Conservation (phyloP, 345 rosid species). For the Linum trigynum region DNA sequence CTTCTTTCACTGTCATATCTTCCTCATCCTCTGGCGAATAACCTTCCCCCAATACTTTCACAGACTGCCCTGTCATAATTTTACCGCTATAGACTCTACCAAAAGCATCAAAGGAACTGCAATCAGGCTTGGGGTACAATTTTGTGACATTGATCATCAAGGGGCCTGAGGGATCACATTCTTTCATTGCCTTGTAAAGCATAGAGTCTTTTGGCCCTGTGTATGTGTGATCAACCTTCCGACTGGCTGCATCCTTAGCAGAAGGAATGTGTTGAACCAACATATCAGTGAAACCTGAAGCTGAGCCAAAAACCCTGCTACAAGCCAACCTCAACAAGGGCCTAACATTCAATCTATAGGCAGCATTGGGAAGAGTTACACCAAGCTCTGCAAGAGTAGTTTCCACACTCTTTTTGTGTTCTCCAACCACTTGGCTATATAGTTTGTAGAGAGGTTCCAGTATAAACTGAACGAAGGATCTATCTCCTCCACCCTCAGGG, state of each 20-base stretch:
- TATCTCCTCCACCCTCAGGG: slow-evolving; percentile 78
- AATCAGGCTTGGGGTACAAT: slow-evolving; percentile 92
- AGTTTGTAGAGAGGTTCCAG: slow-evolving; percentile 93
- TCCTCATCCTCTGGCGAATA: slow-evolving; percentile 98
- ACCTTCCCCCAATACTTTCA: slow-evolving; percentile 89
- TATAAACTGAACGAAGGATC: slow-evolving; percentile 89
- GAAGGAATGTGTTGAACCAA: slow-evolving; percentile 92
- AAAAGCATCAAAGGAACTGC: slow-evolving; percentile 92
- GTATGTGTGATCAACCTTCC: slow-evolving; percentile 74
- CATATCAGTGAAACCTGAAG: slow-evolving; percentile 96
- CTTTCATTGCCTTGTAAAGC: slow-evolving; percentile 71
- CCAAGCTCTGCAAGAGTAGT: slow-evolving; percentile 93
- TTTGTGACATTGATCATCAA: slow-evolving; percentile 94
- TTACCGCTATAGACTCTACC: slow-evolving; percentile 89
- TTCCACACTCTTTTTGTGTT: slow-evolving; percentile 95
- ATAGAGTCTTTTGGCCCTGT: slow-evolving; percentile 68
- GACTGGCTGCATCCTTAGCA: slow-evolving; percentile 70
- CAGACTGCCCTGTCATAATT: slow-evolving; percentile 88
- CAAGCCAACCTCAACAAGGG: slow-evolving; percentile 88
- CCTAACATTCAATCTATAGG: slow-evolving; percentile 83
- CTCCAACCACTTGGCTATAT: slow-evolving; percentile 97
- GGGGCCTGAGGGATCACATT: slow-evolving; percentile 83
- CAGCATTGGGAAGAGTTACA: slow-evolving; percentile 80
- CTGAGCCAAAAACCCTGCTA: slow-evolving; percentile 90
- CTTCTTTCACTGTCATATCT: slow-evolving; percentile 91